Conservation (phyloP, 129 eudicot genomes). For the Tanacetum coccineum region DNA sequence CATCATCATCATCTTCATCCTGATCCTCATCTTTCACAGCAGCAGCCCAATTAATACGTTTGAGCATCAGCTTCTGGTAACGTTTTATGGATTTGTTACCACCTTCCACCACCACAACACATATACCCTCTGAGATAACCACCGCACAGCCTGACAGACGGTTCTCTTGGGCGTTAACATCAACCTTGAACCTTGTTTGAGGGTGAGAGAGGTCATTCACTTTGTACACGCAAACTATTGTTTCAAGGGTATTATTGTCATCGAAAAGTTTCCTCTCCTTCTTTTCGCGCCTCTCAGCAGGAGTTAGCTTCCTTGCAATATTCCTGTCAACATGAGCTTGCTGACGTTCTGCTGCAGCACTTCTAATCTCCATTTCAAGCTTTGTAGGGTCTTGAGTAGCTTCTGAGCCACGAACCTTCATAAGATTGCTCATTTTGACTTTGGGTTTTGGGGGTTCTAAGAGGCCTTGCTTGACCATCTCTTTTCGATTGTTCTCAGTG, state of each 20-base stretch:
- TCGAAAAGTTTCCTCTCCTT: constrained; percentile 87
- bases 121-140: constrained; percentile 62
- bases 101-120: constrained; percentile 88
- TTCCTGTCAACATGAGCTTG: constrained; percentile 91
- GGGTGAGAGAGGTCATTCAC: constrained; percentile 79
- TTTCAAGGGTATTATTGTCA: constrained; percentile 59
- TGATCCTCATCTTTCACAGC: constrained; percentile 41
- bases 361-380: constrained; percentile 80
- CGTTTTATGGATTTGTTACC: constrained; percentile 74
- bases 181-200: constrained; percentile 72
- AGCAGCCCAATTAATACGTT: constrained; percentile 62
- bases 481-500: constrained; percentile 75
- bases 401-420: constrained; percentile 87
- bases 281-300: constrained; percentile 83
- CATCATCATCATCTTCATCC: constrained; percentile 43
- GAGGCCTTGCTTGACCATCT: constrained; percentile 87
- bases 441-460: constrained; percentile 90
- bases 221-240: constrained; percentile 76
- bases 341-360: constrained; percentile 93
- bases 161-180: constrained; percentile 81
- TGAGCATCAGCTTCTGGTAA: constrained; percentile 76
- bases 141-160: constrained; percentile 82
- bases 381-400: constrained; percentile 92
- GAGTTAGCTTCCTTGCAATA: constrained; percentile 87
- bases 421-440: constrained; percentile 95